Evolutionary conservation across 331 rosid genomes (phyloP).

Genomic region (Malus hybrid): DNA sequence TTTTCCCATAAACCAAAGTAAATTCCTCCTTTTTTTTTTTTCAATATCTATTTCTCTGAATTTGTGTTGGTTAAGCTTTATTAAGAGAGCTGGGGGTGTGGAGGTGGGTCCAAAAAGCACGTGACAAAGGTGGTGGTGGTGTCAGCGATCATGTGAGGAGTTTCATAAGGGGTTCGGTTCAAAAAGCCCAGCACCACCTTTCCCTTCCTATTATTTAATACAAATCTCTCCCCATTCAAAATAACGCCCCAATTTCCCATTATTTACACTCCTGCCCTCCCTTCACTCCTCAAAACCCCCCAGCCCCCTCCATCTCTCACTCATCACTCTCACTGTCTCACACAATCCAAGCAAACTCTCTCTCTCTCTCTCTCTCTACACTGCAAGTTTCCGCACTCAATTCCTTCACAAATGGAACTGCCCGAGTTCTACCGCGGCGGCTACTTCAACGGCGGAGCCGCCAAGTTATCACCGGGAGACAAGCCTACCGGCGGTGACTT

Average conservation of each 20-base stretch:
- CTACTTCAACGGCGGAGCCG: slow-evolving; percentile 47
- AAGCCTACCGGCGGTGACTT: slow-evolving; percentile 52
- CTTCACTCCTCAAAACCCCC: slow-evolving; percentile 81
- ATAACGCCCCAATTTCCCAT: slow-evolving; percentile 30
- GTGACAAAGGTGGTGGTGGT: slow-evolving; percentile 58
- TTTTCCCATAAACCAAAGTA: neutral
- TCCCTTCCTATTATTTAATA: slow-evolving; percentile 35
- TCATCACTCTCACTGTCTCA: slow-evolving; percentile 5
- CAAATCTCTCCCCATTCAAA: slow-evolving; percentile 38
- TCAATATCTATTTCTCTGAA: no score
- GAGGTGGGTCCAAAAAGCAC: slow-evolving; percentile 52
- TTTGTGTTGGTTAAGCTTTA: no score
- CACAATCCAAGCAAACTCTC: neutral
- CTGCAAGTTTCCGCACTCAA: neutral
- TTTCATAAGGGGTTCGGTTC: slow-evolving; percentile 25
- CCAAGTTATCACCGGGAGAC: slow-evolving; percentile 40
- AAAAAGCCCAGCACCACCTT: slow-evolving; percentile 22
- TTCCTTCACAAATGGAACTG: slow-evolving; percentile 42
- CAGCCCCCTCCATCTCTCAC: slow-evolving; percentile 22
- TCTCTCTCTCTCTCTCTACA: neutral
- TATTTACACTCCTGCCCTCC: slow-evolving; percentile 46
- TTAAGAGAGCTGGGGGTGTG: neutral
- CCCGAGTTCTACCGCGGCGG: slow-evolving; percentile 61
- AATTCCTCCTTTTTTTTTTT: no score
- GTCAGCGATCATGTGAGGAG: slow-evolving; percentile 88